phyloP scores from a whole-genome alignment of 192 early-diverging fungal genomes.

The Coemansia sp. region DNA sequence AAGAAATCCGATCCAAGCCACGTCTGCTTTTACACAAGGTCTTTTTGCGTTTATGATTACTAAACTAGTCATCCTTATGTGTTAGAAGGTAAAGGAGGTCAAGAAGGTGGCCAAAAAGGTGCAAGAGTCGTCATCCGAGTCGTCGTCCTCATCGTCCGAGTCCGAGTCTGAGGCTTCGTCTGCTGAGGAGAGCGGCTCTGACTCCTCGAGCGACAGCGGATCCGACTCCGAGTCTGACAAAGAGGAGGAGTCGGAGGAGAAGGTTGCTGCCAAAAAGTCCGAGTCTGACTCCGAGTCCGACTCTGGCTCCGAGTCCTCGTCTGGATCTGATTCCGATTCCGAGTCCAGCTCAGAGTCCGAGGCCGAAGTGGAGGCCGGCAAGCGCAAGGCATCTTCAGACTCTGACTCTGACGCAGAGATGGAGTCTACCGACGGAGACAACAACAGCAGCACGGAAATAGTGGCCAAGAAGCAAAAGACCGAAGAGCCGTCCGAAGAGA shows the following conservation, averaged over 20 bases:
- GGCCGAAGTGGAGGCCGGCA: conserved; percentile 44
- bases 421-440: conserved; percentile 28
- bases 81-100: too few species aligned
- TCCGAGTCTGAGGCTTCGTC: conserved; percentile 21
- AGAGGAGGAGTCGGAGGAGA: conserved; percentile 18
- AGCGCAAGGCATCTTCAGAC: conserved; percentile 7
- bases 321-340: conserved; percentile 15
- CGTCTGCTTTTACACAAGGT: too few species aligned
- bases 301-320: conserved; percentile 8
- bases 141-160: conserved; percentile 29
- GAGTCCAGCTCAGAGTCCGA: conserved; percentile 48
- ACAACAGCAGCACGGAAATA: not conserved
- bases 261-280: conserved; percentile 6
- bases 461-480: conserved; percentile 58
- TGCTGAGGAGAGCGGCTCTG: conserved; percentile 6
- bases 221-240: conserved; percentile 47
- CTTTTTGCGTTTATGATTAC: too few species aligned
- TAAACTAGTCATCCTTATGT: too few species aligned
- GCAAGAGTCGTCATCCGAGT: conserved; percentile 23
- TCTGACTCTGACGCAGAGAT: conserved; percentile 35
- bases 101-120: too few species aligned
- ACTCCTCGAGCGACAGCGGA: conserved; percentile 19
- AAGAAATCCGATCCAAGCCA: too few species aligned
- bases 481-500: conserved; percentile 35
- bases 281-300: conserved; percentile 7